Evolutionary conservation across 768 basidiomycete genomes (phyloP).

Genomic region (Ephemerocybe angulata): DNA sequence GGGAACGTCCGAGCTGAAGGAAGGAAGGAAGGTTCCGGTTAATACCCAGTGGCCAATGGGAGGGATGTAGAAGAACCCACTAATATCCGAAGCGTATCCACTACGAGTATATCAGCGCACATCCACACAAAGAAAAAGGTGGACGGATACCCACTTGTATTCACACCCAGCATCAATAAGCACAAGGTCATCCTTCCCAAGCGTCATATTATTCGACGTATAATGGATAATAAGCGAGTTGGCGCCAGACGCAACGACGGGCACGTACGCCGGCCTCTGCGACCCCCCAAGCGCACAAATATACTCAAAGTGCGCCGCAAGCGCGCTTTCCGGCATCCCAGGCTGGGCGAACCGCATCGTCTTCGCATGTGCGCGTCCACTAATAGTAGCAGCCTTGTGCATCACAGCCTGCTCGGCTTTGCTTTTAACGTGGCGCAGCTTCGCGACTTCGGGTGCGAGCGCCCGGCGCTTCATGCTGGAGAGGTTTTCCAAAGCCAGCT

Average conservation of each 20-base stretch:
- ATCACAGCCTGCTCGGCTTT: conserved; percentile 72
- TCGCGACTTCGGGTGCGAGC: conserved; percentile 67
- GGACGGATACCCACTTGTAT: conserved; percentile 54
- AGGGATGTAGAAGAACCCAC: conserved; percentile 40
- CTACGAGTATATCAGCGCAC: conserved; percentile 32
- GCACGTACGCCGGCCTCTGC: conserved; percentile 92
- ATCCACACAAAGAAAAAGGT: conserved; percentile 1
- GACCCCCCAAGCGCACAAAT: conserved; percentile 74
- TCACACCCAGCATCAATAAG: conserved; percentile 93
- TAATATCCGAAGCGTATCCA: conserved; percentile 94
- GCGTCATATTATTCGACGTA: conserved; percentile 81
- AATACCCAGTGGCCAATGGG: not conserved
- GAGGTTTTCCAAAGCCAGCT: conserved; percentile 53
- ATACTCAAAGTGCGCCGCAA: conserved; percentile 86
- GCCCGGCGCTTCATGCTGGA: conserved; percentile 41
- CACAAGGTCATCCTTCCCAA: conserved; percentile 69
- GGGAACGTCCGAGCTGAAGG: conserved; percentile 83
- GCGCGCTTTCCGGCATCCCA: conserved; percentile 37
- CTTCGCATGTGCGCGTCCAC: conserved; percentile 81
- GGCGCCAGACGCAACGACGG: conserved; percentile 94
- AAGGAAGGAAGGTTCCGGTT: conserved; percentile 6
- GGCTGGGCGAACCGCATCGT: conserved; percentile 75
- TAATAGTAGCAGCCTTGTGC: conserved; percentile 85
- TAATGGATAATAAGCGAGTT: conserved; percentile 95
- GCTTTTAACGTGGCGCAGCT: conserved; percentile 77